Conservation (phyloP, 345 rosid genomes). For the Salix purpurea region DNA sequence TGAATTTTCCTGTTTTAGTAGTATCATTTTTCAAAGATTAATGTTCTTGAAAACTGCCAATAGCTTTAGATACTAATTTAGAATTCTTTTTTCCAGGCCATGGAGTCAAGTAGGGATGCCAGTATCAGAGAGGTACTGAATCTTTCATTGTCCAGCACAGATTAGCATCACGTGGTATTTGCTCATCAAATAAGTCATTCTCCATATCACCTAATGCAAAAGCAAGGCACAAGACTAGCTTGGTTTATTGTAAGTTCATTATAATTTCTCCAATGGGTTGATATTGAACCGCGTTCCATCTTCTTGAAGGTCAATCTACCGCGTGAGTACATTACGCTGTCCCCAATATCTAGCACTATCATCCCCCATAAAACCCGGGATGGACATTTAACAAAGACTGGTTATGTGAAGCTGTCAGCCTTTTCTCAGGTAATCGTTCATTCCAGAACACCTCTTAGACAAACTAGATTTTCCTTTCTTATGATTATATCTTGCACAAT, state of each 20-base stretch:
- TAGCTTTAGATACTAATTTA: background rate
- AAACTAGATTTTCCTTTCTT: background rate
- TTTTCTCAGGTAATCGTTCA: conserved; percentile 66
- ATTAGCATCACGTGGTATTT: too few species aligned
- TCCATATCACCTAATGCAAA: background rate
- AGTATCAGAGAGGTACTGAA: conserved; percentile 55
- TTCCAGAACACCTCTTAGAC: background rate
- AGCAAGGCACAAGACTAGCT: background rate
- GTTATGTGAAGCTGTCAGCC: conserved; percentile 66
- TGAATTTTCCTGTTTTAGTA: background rate
- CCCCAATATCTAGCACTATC: conserved; percentile 73
- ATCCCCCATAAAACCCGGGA: conserved; percentile 70
- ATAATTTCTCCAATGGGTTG: background rate
- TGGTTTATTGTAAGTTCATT: background rate
- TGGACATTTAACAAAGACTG: conserved; percentile 62
- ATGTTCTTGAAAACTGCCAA: background rate
- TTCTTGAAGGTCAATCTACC: conserved; percentile 61
- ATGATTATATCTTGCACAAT: background rate
- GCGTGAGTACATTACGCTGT: conserved; percentile 72
- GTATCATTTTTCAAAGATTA: background rate
- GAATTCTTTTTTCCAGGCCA: conserved; percentile 37
- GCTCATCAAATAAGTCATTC: background rate
- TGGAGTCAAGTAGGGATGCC: conserved; percentile 33
- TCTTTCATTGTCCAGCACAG: background rate
- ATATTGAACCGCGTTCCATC: conserved; percentile 4